Conservation (phyloP, 2,329 filamentous ascomycete species). For the Alternaria arbusti region DNA sequence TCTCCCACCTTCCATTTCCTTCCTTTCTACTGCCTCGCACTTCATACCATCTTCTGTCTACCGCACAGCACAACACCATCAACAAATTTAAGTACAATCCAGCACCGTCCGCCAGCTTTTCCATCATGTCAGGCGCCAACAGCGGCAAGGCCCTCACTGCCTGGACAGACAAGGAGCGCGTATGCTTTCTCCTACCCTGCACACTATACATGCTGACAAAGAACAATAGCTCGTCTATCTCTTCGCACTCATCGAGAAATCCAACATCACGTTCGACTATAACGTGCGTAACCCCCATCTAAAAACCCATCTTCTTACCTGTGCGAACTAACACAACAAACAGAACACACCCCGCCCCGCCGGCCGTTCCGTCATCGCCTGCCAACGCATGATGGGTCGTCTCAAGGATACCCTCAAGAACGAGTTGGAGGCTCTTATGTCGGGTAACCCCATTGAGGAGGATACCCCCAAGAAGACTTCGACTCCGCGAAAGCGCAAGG, state of each 20-base stretch:
- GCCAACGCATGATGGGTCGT: slow-evolving; percentile 25
- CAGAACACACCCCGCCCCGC: slow-evolving; percentile 28
- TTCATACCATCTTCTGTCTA: no score
- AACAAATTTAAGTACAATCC: no score
- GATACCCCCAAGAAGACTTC: slow-evolving; percentile 13
- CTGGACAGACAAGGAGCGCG: slow-evolving; percentile 27
- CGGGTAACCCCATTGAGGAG: no score
- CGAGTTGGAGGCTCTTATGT: slow-evolving; percentile 4
- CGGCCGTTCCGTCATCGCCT: slow-evolving; percentile 23
- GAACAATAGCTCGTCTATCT: slow-evolving; percentile 20
- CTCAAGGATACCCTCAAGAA: slow-evolving; percentile 23
- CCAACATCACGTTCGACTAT: slow-evolving; percentile 22
- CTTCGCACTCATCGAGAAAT: slow-evolving; percentile 19
- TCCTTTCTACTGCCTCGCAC: neutral
- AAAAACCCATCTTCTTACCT: no score
- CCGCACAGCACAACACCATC: no score
- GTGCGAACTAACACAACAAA: no score
- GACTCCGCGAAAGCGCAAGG: slow-evolving; percentile 27
- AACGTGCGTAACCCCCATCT: slow-evolving; percentile 4
- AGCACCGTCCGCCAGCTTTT: neutral
- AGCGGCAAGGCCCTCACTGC: neutral
- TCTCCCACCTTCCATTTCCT: neutral
- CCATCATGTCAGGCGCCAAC: slow-evolving; percentile 9
- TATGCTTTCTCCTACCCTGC: neutral
- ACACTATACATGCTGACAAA: neutral